Evolutionary conservation across 805 yeast species (phyloP).

Genomic region (Sugiyamaella chiloensis): DNA sequence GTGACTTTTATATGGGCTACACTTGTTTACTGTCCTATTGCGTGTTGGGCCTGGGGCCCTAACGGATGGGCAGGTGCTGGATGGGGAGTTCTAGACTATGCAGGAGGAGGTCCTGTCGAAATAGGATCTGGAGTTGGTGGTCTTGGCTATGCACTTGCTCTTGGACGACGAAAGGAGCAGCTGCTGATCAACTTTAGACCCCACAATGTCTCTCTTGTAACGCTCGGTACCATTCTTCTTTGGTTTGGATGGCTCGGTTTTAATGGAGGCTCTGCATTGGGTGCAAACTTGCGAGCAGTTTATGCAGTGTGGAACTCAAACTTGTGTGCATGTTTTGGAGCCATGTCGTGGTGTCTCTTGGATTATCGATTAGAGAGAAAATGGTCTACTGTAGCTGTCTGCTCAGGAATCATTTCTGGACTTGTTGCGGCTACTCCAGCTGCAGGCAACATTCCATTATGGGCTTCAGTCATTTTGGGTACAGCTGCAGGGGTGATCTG

Average conservation of each 20-base stretch:
- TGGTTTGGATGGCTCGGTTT: slow-evolving; percentile 98
- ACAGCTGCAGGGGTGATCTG: slow-evolving; percentile 76
- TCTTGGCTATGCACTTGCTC: slow-evolving; percentile 50
- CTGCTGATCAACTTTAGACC: slow-evolving; percentile 87
- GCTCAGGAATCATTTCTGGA: slow-evolving; percentile 95
- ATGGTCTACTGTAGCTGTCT: slow-evolving; percentile 92
- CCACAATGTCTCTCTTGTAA: slow-evolving; percentile 88
- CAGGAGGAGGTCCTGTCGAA: slow-evolving; percentile 98
- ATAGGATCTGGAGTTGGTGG: slow-evolving; percentile 89
- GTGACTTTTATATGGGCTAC: slow-evolving; percentile 88
- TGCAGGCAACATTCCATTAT: slow-evolving; percentile 84
- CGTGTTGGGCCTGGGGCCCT: slow-evolving; percentile 91
- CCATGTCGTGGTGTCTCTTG: slow-evolving; percentile 84
- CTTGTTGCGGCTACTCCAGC: slow-evolving; percentile 96
- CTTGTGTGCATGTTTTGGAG: slow-evolving; percentile 85
- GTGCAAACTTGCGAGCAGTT: slow-evolving; percentile 78
- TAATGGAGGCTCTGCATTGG: slow-evolving; percentile 85
- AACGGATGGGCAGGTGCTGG: slow-evolving; percentile 85
- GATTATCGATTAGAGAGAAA: slow-evolving; percentile 86
- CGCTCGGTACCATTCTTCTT: slow-evolving; percentile 79
- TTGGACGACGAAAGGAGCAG: slow-evolving; percentile 71
- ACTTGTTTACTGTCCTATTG: slow-evolving; percentile 88
- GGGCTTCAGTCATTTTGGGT: slow-evolving; percentile 88
- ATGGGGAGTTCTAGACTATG: slow-evolving; percentile 93
- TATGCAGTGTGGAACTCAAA: slow-evolving; percentile 92